These are phyloP conservation scores for Saussurea involucrata DNA, from an alignment of 129 eudicot species.

Conservation along the genomic window DNA sequence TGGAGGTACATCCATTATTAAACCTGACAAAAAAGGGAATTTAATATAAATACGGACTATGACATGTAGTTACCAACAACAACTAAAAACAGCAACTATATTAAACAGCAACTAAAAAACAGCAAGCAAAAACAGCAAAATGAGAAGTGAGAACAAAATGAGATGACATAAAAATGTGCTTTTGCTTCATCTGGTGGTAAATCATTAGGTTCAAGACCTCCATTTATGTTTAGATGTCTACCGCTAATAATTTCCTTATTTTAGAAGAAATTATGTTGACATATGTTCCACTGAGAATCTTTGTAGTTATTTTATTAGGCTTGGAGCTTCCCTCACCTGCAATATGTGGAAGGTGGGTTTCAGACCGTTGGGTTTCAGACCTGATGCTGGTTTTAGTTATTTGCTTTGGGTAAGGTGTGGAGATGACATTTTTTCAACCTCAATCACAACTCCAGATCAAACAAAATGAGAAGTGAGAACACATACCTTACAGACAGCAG, in stretches of 20 bases:
- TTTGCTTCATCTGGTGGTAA: not conserved
- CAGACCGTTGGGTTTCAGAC: not conserved
- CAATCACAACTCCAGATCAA: too few relatives aligned
- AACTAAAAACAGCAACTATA: too few relatives aligned
- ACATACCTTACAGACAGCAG: too few relatives aligned
- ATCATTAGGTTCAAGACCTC: not conserved
- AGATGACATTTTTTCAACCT: not conserved
- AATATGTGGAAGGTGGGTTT: not conserved
- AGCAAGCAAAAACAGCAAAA: too few relatives aligned
- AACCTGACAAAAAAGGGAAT: too few relatives aligned
- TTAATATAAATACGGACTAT: too few relatives aligned
- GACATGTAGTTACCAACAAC: too few relatives aligned
- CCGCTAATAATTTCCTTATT: not conserved
- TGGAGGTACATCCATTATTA: too few relatives aligned
- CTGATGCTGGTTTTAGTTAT: not conserved
- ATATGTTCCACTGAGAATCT: not conserved
- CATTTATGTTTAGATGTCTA: not conserved
- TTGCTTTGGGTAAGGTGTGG: not conserved
- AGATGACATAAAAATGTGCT: not conserved
- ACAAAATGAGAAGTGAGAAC: too few relatives aligned
- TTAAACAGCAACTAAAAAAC: too few relatives aligned
- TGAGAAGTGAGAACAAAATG: too few relatives aligned
- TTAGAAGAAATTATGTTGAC: not conserved
- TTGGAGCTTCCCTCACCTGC: not conserved
- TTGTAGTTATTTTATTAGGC: too few relatives aligned